Evolutionary conservation across 352 stramenopile species (phyloP).

Genomic region (Globisporangium megalacanthum): DNA sequence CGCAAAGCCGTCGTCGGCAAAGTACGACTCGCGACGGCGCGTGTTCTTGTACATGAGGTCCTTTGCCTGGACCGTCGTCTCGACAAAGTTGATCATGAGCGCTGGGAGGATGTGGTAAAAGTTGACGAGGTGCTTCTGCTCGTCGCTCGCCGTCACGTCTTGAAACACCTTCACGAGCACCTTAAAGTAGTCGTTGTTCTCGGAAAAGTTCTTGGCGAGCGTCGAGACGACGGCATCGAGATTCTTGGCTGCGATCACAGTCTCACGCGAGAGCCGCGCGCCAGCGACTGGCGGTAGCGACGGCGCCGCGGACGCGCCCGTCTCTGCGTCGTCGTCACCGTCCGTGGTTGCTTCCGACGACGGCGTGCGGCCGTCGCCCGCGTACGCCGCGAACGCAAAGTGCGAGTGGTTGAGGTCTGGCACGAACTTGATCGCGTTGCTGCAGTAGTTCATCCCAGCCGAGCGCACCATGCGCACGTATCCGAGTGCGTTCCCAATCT

Average conservation of each 20-base stretch:
- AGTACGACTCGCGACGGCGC: constrained; percentile 91
- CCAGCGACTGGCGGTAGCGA: constrained; percentile 39
- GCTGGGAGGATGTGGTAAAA: constrained; percentile 90
- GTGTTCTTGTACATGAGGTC: constrained; percentile 96
- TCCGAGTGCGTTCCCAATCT: constrained; percentile 91
- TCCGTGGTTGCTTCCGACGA: too few species aligned
- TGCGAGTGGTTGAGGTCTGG: constrained; percentile 86
- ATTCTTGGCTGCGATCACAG: constrained; percentile 78
- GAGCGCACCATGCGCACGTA: constrained; percentile 93
- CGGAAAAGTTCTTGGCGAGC: constrained; percentile 86
- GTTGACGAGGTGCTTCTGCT: constrained; percentile 89
- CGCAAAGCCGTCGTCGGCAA: constrained; percentile 94
- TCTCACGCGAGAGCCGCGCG: constrained; percentile 74
- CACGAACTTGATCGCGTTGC: constrained; percentile 91
- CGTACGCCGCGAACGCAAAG: constrained; percentile 76
- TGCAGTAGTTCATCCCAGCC: constrained; percentile 90
- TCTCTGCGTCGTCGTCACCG: constrained; percentile 49
- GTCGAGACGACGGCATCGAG: constrained; percentile 85
- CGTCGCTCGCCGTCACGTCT: constrained; percentile 79
- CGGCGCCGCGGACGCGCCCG: constrained; percentile 20
- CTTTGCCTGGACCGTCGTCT: constrained; percentile 88
- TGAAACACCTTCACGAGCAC: constrained; percentile 87
- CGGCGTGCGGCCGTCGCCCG: constrained; percentile 50
- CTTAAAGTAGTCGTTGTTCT: constrained; percentile 94
- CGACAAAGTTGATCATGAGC: constrained; percentile 88